Evolutionary conservation across 2,329 filamentous ascomycete species (phyloP).

Genomic region (Botryotinia calthae): DNA sequence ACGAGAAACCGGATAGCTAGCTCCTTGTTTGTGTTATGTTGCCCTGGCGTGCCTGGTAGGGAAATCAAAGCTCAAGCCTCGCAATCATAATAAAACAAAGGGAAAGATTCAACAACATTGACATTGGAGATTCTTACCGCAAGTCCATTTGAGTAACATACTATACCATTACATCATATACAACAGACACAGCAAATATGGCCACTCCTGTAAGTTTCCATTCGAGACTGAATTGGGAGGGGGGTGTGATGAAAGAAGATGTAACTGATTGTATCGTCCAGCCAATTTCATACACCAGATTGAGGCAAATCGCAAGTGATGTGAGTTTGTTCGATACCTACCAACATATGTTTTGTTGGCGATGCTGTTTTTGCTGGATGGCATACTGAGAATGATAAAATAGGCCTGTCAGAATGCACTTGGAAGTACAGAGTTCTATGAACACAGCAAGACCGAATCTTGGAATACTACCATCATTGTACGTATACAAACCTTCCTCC

Average conservation of each 20-base stretch:
- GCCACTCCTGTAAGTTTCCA: slow-evolving; percentile 24
- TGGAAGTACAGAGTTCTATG: slow-evolving; percentile 73
- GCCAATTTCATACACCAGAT: slow-evolving; percentile 73
- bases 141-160: not conserved
- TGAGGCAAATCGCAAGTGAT: slow-evolving; percentile 83
- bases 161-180: slow-evolving; percentile 7
- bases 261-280: slow-evolving; percentile 40
- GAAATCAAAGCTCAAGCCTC: not conserved
- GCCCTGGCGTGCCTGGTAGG: not conserved
- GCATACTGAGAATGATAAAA: slow-evolving; percentile 4
- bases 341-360: not conserved
- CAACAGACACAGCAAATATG: slow-evolving; percentile 25
- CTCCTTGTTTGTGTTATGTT: not conserved
- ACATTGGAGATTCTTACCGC: not conserved
- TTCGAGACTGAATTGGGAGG: not conserved
- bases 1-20: not conserved
- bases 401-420: slow-evolving; percentile 83
- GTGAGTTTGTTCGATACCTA: slow-evolving; percentile 46
- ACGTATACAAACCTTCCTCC: slow-evolving; percentile 41
- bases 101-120: slow-evolving; percentile 1
- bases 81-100: not conserved
- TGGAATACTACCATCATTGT: slow-evolving; percentile 97
- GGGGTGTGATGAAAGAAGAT: not conserved
- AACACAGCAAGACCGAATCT: slow-evolving; percentile 76
- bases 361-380: not conserved